Base-by-base conservation (phyloP, 495 filamentous ascomycete genomes). In the Oidiodendron maius region DNA sequence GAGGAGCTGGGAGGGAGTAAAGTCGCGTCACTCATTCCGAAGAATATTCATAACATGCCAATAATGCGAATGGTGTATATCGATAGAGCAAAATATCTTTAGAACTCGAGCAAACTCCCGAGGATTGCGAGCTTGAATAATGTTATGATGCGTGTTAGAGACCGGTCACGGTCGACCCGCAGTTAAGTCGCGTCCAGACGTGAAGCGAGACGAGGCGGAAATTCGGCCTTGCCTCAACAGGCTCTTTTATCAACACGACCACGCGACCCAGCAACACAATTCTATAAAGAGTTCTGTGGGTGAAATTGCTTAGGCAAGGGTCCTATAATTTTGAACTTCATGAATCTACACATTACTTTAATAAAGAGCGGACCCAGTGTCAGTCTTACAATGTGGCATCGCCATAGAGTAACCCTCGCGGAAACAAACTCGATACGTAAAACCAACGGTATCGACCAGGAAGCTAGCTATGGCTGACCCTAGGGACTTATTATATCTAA, bases 21-120 rank as follows among this genome's bases (percentile, higher is more conserved):
- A 51, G 51, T 59, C 57, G 57, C 52, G 57, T 56, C 57, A 51
- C 44, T 56, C 57, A 59, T 59, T 44, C 46, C 53, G 30, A 41
- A 8, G 22, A 28, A 46, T 59, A 55, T 55, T 59, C 48, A 55
- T 55, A 59, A 41, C 42, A 59, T 52, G 30, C 26, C 24, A 34
- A 47, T 22, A 32, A 21, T 22, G 45, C 17, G 25, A 34, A 46
- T 23, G 25, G 8, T 26, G 15, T 46, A 48, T 44, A 18, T 39
- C 21, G 44, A 48, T 40, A 37, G 18, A 35, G 22, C 41, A 51
- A 3, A 44, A 51, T 39, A 46, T 25, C 12, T 40, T 8, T 15
- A 38, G 30, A 17, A 15, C 22, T 37, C 23, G 11, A 22, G 21
- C 15, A 24, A 46, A 13, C 17, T 20, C 21, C 28, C 12, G 44